Percentiles rank a stretch among this genome's conserved stretches.
Conservation (phyloP, 306 rosid genomes). For the Cicer judaicum region DNA sequence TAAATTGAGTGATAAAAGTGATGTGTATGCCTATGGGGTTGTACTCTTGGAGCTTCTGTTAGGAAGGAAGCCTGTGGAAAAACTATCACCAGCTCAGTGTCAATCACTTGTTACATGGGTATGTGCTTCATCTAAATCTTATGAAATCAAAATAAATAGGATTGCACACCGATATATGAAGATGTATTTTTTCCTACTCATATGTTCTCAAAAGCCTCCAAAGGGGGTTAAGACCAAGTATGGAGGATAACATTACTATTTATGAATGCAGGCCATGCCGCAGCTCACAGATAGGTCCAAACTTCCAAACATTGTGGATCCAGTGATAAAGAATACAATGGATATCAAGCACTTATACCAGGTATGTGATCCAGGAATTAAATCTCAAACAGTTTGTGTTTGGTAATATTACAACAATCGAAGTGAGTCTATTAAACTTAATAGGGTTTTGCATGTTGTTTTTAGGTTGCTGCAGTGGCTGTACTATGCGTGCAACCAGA, state of each 20-base stretch:
- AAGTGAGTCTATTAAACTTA: not conserved
- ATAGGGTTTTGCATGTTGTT: conserved; percentile 3
- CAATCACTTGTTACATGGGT: conserved; percentile 99
- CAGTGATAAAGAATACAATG: conserved; percentile 76
- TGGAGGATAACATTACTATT: conserved; percentile 15
- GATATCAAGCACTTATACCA: conserved; percentile 88
- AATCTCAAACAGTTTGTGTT: not conserved
- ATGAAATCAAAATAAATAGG: conserved; percentile 6
- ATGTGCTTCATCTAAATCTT: conserved; percentile 39
- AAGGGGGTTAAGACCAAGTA: too few relatives aligned
- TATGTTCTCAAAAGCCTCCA: too few relatives aligned
- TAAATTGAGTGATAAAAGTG: conserved; percentile 92
- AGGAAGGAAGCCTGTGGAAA: conserved; percentile 88
- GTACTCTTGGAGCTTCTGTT: conserved; percentile 87
- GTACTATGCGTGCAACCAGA: conserved; percentile 97
- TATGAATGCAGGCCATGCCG: conserved; percentile 88
- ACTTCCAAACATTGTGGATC: conserved; percentile 84
- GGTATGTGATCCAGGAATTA: conserved; percentile 50
- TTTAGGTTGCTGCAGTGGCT: conserved; percentile 94
- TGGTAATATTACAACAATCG: not conserved
- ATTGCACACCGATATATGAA: not conserved
- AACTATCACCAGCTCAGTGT: conserved; percentile 81
- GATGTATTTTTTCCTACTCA: too few relatives aligned
- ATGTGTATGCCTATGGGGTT: conserved; percentile 90
- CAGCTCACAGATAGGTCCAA: conserved; percentile 90